phyloP scores from a whole-genome alignment of 495 filamentous ascomycete species.

The Tuber melanosporum region DNA sequence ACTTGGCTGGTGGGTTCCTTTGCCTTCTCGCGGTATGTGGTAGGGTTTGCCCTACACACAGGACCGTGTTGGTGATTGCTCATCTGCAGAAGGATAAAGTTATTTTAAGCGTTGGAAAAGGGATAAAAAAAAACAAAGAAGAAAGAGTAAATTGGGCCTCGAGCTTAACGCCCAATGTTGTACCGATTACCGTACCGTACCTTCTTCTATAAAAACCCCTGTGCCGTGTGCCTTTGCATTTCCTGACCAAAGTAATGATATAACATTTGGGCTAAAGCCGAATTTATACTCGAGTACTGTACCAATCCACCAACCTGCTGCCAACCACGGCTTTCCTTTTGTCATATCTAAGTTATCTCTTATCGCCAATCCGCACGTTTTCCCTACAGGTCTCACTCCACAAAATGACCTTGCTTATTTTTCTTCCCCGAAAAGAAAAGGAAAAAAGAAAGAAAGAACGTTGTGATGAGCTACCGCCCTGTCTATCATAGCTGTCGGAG shows the following conservation, averaged over 20 bases:
- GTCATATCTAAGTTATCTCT: not conserved
- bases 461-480: not conserved
- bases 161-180: no score
- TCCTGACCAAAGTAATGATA: not conserved
- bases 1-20: not conserved
- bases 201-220: no score
- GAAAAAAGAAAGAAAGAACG: not conserved
- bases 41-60: not conserved
- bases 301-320: not conserved
- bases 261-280: not conserved
- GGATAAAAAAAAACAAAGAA: not conserved
- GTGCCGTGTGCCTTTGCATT: not conserved
- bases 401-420: not conserved
- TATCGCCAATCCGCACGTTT: not conserved
- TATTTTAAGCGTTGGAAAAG: not conserved
- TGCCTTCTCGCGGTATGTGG: not conserved
- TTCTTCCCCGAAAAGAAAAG: not conserved
- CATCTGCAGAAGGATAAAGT: not conserved
- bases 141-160: not conserved
- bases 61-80: not conserved
- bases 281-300: no score
- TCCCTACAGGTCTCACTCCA: not conserved
- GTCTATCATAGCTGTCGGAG: not conserved
- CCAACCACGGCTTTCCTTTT: not conserved
- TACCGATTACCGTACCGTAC: no score